Conservation (phyloP, 1,139 yeast species). For the Tardiomyces depauwii region DNA sequence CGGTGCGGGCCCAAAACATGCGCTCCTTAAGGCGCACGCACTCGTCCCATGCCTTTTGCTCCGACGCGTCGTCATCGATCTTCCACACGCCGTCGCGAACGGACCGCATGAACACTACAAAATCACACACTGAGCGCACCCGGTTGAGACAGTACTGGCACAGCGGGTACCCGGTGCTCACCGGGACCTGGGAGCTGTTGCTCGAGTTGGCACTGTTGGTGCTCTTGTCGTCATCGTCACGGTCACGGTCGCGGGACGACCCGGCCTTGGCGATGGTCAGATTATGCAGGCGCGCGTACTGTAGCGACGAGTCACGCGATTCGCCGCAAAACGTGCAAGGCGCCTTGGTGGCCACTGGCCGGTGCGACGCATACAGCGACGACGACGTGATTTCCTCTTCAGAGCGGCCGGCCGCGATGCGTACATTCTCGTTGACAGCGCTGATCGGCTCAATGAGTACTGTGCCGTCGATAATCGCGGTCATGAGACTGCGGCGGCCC, state of each 20-base stretch:
- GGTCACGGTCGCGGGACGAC: slow-evolving; percentile 15
- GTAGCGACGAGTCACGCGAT: slow-evolving; percentile 50
- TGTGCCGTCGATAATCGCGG: slow-evolving; percentile 64
- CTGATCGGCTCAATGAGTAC: slow-evolving; percentile 81
- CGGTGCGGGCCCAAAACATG: slow-evolving; percentile 78
- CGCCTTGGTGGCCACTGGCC: slow-evolving; percentile 61
- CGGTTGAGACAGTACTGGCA: slow-evolving; percentile 77
- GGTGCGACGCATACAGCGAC: slow-evolving; percentile 6
- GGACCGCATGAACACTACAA: slow-evolving; percentile 61
- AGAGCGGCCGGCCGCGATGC: slow-evolving; percentile 1
- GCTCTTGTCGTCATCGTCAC: slow-evolving; percentile 4
- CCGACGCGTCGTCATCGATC: slow-evolving; percentile 28
- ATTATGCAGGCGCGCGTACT: slow-evolving; percentile 67
- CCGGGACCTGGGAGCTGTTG: slow-evolving; percentile 2
- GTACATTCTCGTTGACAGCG: slow-evolving; percentile 55
- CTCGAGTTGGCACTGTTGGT: slow-evolving; percentile 1
- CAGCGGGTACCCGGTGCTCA: slow-evolving; percentile 43
- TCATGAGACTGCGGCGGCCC: slow-evolving; percentile 47
- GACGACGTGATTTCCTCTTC: neutral
- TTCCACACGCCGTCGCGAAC: slow-evolving; percentile 46
- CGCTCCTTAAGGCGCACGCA: slow-evolving; percentile 43
- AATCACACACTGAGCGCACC: slow-evolving; percentile 69
- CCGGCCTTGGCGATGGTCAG: slow-evolving; percentile 33
- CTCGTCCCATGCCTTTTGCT: slow-evolving; percentile 46
- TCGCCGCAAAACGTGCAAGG: slow-evolving; percentile 84